Conservation (phyloP, 116 monocot species). For the Zostera marina region DNA sequence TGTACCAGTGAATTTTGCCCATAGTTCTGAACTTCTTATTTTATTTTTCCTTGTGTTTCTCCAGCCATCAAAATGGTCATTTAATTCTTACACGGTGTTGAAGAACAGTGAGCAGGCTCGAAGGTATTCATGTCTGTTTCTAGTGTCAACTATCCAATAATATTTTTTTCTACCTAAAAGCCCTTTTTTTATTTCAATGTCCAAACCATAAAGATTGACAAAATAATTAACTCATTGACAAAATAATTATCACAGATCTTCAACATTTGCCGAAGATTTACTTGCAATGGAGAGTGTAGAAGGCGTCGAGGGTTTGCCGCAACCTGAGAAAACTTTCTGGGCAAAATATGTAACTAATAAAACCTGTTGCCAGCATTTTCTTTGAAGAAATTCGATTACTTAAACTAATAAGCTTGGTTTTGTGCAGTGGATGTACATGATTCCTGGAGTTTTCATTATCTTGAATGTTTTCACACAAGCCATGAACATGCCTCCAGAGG, state of each 20-base stretch:
- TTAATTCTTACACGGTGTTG: constrained; percentile 79
- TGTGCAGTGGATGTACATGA: constrained; percentile 95
- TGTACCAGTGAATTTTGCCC: not conserved
- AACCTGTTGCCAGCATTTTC: not conserved
- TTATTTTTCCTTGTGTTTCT: constrained; percentile 6
- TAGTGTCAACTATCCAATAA: too few species aligned
- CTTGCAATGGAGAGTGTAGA: constrained; percentile 39
- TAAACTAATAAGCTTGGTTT: not conserved
- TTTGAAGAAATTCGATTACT: too few species aligned
- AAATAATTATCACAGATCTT: constrained; percentile 43
- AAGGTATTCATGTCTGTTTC: constrained; percentile 29
- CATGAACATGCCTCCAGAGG: constrained; percentile 71
- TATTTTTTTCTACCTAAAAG: not conserved
- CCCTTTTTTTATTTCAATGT: not conserved
- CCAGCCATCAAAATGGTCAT: constrained; percentile 85
- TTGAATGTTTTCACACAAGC: constrained; percentile 81
- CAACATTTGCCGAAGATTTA: constrained; percentile 80
- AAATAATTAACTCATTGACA: constrained; percentile 16
- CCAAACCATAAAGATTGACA: not conserved
- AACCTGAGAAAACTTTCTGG: constrained; percentile 89
- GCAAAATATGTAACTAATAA: constrained; percentile 80
- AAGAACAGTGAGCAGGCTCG: constrained; percentile 71
- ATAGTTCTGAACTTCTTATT: not conserved
- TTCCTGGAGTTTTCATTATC: constrained; percentile 72
- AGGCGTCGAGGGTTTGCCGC: constrained; percentile 57